Evolutionary conservation across 129 eudicot species (phyloP).

Genomic region (Centrapalus pauciflorus): DNA sequence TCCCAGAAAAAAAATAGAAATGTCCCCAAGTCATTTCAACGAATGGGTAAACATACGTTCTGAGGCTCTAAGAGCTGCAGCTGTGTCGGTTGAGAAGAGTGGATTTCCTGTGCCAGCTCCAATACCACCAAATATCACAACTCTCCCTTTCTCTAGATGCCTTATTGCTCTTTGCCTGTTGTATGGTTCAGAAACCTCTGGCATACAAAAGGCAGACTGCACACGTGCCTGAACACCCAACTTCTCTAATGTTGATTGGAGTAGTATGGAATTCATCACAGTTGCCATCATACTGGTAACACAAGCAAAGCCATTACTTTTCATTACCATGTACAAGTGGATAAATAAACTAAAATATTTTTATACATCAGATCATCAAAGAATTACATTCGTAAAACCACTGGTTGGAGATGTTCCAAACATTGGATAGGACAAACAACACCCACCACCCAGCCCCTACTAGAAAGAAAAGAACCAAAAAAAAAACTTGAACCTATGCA

Average conservation of each 20-base stretch:
- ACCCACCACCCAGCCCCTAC: no score
- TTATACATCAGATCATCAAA: background rate
- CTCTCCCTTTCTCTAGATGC: slow-evolving; percentile 89
- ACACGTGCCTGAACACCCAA: slow-evolving; percentile 69
- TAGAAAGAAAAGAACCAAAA: no score
- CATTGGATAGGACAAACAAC: no score
- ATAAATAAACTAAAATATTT: background rate
- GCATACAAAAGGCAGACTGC: slow-evolving; percentile 71
- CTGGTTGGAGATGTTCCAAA: no score
- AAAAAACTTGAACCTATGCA: no score
- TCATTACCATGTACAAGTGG: slow-evolving; percentile 2
- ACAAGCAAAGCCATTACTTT: slow-evolving; percentile 12
- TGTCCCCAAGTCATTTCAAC: no score
- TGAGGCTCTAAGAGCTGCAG: slow-evolving; percentile 91
- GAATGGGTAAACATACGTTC: slow-evolving; percentile 52
- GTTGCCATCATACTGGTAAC: slow-evolving; percentile 90
- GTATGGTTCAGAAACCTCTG: slow-evolving; percentile 78
- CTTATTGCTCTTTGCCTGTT: slow-evolving; percentile 74
- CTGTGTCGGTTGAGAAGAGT: slow-evolving; percentile 82
- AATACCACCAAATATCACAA: slow-evolving; percentile 88
- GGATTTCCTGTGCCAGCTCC: slow-evolving; percentile 93
- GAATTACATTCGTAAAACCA: background rate
- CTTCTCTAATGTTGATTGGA: slow-evolving; percentile 87
- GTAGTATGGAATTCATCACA: slow-evolving; percentile 74
- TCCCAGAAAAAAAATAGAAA: no score